Evolutionary conservation across 1,284 basidiomycete species (phyloP), one percentile per base, ranked within the genome.

Genomic region (Phellopilus nigrolimitatus): DNA sequence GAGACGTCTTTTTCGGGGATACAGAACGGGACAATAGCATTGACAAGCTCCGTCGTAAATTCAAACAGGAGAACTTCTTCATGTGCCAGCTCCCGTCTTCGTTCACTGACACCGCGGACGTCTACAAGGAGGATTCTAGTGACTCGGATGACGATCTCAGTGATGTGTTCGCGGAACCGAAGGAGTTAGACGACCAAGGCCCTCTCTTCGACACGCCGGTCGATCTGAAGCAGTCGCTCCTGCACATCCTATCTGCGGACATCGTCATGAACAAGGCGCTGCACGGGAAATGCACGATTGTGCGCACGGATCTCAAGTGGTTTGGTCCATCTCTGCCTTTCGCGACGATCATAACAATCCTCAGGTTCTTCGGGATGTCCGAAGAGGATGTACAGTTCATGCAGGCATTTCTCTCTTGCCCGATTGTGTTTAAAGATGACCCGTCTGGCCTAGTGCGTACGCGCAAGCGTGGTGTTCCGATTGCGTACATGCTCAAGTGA

Each of bases 291-390:
- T 66, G 68, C 37, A 60, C 68, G 2, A 60, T 68, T 10, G 49
- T 72, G 21, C 64, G 69, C 34, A 70, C 71, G 2, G 71, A 74
- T 55, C 58, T 72, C 6, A 70, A 72, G 43, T 73, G 71, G 71
- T 73, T 73, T 45, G 72, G 71, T 1, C 71, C 71, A n/a, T 72
- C 71, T 4, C 60, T 73, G 19, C 67, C 71, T 1, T 70, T 72
- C 47, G 55, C 61, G 6, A 67, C 69, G 5, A 71, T 73, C 53
- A 59, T 71, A 48, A 66, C 67, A 3, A 52, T 71, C 4, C 59
- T 72, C 19, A 61, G 66, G 37, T 72, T 72, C 60, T 66, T 72
- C 42, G 71, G 71, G 22, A 61, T 73, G 52, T 59, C 68, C 1
- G 59, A 66, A 3, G 56, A 62, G 8, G 72, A 70, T 69, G 52